Evolutionary conservation across 179 eudicot species (phyloP).

Genomic region (Kewa caespitosa): DNA sequence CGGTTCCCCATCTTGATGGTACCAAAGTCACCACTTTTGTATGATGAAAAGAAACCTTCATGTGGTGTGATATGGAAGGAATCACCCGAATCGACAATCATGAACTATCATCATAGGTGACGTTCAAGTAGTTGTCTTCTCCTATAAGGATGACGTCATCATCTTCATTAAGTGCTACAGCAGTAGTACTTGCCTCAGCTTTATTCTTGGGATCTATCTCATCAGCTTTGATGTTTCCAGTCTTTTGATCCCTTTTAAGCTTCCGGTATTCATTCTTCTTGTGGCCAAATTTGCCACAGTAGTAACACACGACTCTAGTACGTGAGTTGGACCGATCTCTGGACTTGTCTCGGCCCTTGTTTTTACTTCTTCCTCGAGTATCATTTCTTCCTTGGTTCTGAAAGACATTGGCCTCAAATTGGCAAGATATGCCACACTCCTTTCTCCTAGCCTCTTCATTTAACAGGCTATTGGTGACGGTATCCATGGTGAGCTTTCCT

Average conservation of each 20-base stretch:
- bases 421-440: too few relatives aligned
- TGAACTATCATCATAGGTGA: neutral
- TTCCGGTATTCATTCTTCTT: neutral
- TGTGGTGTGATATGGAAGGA: too few relatives aligned
- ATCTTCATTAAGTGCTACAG: neutral
- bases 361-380: neutral
- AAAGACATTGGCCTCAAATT: too few relatives aligned
- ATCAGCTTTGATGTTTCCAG: neutral
- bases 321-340: neutral
- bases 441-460: neutral
- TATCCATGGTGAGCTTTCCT: too few relatives aligned
- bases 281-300: neutral
- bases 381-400: neutral
- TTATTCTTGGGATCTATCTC: neutral
- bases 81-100: neutral
- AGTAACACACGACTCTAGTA: neutral
- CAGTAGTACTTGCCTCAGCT: neutral
- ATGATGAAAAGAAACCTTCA: too few relatives aligned
- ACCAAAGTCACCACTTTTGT: too few relatives aligned
- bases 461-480: neutral
- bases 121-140: neutral
- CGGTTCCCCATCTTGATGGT: neutral
- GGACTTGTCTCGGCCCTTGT: neutral
- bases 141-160: neutral
- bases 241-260: neutral